Evolutionary conservation across 805 yeast genomes (phyloP).

Genomic region (Candida palmyrensis): DNA sequence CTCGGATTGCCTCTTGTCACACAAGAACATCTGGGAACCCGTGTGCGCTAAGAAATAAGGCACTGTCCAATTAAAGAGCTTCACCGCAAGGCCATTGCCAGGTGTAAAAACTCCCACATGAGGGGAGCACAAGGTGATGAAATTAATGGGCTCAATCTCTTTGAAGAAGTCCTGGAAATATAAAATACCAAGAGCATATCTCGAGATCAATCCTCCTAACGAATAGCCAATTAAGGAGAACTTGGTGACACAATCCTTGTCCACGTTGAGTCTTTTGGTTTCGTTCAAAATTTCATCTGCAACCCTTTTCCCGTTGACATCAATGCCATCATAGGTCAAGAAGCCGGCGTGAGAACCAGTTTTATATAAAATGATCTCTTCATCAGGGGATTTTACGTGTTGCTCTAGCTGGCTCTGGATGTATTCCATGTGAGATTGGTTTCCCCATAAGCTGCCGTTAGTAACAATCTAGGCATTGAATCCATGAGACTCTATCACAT

Average conservation of each 20-base stretch:
- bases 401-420: conserved; percentile 43
- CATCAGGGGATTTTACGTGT: conserved; percentile 19
- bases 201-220: conserved; percentile 37
- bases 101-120: conserved; percentile 67
- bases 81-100: conserved; percentile 38
- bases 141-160: conserved; percentile 51
- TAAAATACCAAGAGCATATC: conserved; percentile 44
- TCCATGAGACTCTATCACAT: conserved; percentile 19
- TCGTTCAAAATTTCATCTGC: conserved; percentile 53
- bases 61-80: conserved; percentile 56
- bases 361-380: conserved; percentile 39
- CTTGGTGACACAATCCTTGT: conserved; percentile 23
- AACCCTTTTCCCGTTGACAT: conserved; percentile 74
- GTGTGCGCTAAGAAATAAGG: conserved; percentile 65
- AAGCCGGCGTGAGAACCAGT: conserved; percentile 65
- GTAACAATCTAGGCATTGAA: conserved; percentile 7
- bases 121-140: conserved; percentile 48
- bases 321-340: conserved; percentile 82
- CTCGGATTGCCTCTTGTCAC: conserved; percentile 23
- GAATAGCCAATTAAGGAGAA: conserved; percentile 39
- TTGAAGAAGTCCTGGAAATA: conserved; percentile 49
- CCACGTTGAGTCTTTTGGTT: conserved; percentile 10
- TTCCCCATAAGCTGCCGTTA: conserved; percentile 61
- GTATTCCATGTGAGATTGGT: conserved; percentile 60
- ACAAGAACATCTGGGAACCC: conserved; percentile 69